A percentile compares a stretch with the other conserved stretches of the same genome.
These are phyloP conservation scores for Pythium apleroticum DNA, from an alignment of 352 stramenopile genomes.

Conservation along the genomic window DNA sequence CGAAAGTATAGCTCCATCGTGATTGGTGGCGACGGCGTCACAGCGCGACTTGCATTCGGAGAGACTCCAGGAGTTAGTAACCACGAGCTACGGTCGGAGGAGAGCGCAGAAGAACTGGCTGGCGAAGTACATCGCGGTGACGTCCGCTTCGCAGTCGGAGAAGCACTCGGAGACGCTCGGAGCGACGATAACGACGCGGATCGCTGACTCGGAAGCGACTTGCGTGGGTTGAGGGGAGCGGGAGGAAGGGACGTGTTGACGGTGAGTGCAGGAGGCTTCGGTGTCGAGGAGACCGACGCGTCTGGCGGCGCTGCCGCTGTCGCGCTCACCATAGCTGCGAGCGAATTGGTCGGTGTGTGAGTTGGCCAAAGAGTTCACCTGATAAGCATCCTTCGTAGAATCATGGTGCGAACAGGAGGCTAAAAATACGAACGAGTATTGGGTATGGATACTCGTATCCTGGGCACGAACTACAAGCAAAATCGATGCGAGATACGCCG, in stretches of 20 bases:
- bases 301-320: not conserved
- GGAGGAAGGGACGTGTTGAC: slow-evolving; percentile 17
- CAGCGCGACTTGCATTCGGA: not conserved
- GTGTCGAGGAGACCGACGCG: not conserved
- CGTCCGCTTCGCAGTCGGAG: slow-evolving; percentile 1
- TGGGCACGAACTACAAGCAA: slow-evolving; percentile 1
- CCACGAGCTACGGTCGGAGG: slow-evolving; percentile 12
- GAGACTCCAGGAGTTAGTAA: not conserved
- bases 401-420: not conserved
- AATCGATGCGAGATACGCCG: not conserved
- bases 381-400: not conserved
- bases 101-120: not conserved
- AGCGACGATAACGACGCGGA: slow-evolving; percentile 11
- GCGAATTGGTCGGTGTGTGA: not conserved
- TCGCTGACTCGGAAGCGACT: not conserved
- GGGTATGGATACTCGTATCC: too few relatives aligned
- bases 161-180: not conserved
- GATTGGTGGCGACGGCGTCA: slow-evolving; percentile 27
- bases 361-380: too few relatives aligned
- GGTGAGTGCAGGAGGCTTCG: slow-evolving; percentile 5
- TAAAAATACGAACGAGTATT: too few relatives aligned
- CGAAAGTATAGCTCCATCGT: slow-evolving; percentile 61
- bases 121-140: slow-evolving; percentile 19
- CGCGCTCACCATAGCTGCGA: not conserved
- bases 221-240: not conserved